Percentiles rank a stretch among this genome's conserved stretches.
Conservation (phyloP, 129 eudicot genomes). For the Artemisia annua region DNA sequence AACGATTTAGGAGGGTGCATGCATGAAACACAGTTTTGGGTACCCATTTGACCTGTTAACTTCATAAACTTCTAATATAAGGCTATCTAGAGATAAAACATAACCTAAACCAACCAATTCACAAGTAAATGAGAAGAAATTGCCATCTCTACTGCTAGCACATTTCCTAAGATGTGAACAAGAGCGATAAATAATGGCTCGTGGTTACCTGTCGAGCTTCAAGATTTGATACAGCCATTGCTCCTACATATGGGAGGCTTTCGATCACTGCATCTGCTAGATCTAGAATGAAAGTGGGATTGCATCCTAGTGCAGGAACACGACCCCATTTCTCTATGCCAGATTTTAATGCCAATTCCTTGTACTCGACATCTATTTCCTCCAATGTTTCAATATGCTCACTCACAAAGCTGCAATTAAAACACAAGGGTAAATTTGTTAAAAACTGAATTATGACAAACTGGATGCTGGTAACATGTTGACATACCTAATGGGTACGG, state of each 20-base stretch:
- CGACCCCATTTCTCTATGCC: slow-evolving; percentile 97
- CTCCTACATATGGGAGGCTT: slow-evolving; percentile 98
- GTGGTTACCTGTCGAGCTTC: slow-evolving; percentile 91
- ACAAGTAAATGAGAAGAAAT: not conserved
- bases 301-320: slow-evolving; percentile 95
- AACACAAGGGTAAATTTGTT: not conserved
- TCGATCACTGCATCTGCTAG: slow-evolving; percentile 98
- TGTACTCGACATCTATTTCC: slow-evolving; percentile 98
- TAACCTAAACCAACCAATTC: not conserved
- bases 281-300: slow-evolving; percentile 83
- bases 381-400: slow-evolving; percentile 94
- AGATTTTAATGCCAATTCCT: slow-evolving; percentile 86
- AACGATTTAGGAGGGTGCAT: not conserved
- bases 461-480: not conserved
- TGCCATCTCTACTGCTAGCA: not conserved
- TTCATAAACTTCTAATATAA: not conserved
- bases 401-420: slow-evolving; percentile 74
- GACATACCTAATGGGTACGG: slow-evolving; percentile 90
- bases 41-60: too few species aligned
- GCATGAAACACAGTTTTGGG: not conserved
- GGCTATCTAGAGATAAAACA: not conserved
- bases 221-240: slow-evolving; percentile 96
- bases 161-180: not conserved
- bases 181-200: slow-evolving; percentile 7
- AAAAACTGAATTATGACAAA: not conserved